A percentile compares a stretch with the other conserved stretches of the same genome.
Conservation (phyloP, 108 stramenopile genomes). For the Cyclotella cryptica region DNA sequence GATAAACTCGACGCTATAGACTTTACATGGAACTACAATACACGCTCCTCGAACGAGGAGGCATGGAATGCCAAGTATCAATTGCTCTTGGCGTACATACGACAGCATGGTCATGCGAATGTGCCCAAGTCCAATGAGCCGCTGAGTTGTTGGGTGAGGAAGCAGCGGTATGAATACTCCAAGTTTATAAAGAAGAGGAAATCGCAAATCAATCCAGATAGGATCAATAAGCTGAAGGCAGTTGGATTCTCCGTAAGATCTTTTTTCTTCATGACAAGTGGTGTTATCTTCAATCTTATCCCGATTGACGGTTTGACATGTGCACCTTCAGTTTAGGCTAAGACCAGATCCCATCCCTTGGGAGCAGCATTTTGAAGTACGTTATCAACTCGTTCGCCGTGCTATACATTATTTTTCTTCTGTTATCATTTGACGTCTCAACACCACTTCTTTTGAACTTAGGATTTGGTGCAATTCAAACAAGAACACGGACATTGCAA, state of each 20-base stretch:
- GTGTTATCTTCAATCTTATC: no score
- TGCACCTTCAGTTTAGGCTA: not conserved
- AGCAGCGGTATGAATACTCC: slow-evolving; percentile 21
- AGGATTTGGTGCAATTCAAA: slow-evolving; percentile 27
- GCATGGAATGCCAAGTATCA: slow-evolving; percentile 17
- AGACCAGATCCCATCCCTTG: slow-evolving; percentile 4
- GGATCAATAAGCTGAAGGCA: slow-evolving; percentile 13
- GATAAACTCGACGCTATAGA: slow-evolving; percentile 28
- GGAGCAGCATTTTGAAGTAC: slow-evolving; percentile 1
- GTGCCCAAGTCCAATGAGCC: slow-evolving; percentile 13
- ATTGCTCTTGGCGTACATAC: not conserved
- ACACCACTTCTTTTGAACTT: not conserved
- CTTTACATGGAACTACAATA: slow-evolving; percentile 41
- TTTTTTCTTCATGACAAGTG: no score
- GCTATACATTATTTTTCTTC: not conserved
- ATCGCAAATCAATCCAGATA: not conserved
- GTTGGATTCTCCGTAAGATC: not conserved
- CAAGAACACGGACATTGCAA: slow-evolving; percentile 29
- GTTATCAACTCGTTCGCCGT: not conserved
- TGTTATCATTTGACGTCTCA: no score
- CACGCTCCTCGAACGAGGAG: not conserved
- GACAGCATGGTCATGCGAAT: slow-evolving; percentile 7
- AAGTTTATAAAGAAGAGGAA: slow-evolving; percentile 12
- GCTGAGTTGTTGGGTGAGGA: slow-evolving; percentile 11
- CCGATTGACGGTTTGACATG: no score